Base-by-base conservation (phyloP, 352 stramenopile species). In the Globisporangium sylvaticum region DNA sequence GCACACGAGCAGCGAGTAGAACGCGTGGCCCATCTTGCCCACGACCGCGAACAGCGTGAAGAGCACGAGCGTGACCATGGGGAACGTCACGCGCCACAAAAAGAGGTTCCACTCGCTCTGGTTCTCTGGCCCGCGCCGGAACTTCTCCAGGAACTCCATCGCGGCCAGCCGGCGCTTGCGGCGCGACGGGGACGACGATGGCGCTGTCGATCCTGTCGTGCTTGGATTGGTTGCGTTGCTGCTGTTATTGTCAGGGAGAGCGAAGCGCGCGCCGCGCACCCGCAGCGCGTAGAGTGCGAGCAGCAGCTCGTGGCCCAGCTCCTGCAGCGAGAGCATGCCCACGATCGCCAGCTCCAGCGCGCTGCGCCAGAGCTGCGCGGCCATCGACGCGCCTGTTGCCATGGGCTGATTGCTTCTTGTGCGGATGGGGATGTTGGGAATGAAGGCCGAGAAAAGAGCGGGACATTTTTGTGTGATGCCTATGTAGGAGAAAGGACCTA, bases 31-130 rank as follows among this genome's bases (percentile, higher is more conserved):
- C 59, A 84, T 85, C 67, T 92, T 79, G 50, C 84, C 84, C 15
- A 76, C 65, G 20, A 94, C 73, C 7, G 79, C 82, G 12, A 90
- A 74, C 53, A 89, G 53, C 62, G 81, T 91, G 55, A 89, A 84
- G 53, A 91, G 59, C 71, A 93, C 72, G n/a, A 95, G 83, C 67
- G 86, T 79, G 57, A 91, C 71, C 66, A 94, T 75, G 4, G 87
- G 87, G 67, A 95, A 94, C 14, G 85, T 91, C 52, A 89, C 80
- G 66, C 86, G 84, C 87, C 87, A 95, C 18, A 91, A 68, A 12
- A 92, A 63, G 52, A 95, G 52, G 58, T 94, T 91, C 84, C 87
- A 92, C 66, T 94, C 87, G 74, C 80, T 94, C 39, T 94, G 82
- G 1, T 75, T 85, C 62, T 89, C 84, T 0, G 86, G 86, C 0